Base-by-base conservation (phyloP, 2,329 filamentous ascomycete genomes). In the Penicillium sp. region DNA sequence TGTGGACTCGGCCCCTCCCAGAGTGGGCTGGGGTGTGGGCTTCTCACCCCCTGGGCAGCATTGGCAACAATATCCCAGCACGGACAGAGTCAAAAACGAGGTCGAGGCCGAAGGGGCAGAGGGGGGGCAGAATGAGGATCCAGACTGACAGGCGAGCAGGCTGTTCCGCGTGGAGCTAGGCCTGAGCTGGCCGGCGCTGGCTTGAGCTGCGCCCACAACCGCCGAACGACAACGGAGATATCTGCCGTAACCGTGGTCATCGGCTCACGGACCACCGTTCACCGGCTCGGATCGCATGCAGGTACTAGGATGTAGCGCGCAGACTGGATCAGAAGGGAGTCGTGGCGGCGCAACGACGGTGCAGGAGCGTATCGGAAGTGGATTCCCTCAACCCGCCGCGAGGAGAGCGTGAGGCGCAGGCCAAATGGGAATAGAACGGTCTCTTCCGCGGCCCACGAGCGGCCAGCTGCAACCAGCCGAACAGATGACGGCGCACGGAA, bases 251-350 rank as follows among this genome's bases (percentile, higher is more conserved):
- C 24, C 46, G 52, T 49, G 30, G 5, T 34, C 21, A 60, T 58
- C 56, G 52, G 61, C 48, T 55, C 60, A 61, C 58, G 41, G 54
- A 50, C 54, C 54, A 61, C 51, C 58, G 61, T 63, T 62, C 59
- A 61, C 56, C 61, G 61, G 61, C 48, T 63, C 61, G 61, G 61
- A 60, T 63, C 61, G 61, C 51, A 61, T 63, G 61, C 61, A 63
- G 61, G 61, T 63, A 63, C 61, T 63, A 58, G 56, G 55, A 59
- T 59, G 58, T 58, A 54, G 42, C 42, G 49, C 51, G 49, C 43
- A 55, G 47, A 48, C 50, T 18, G 50, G 44, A 52, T 51, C 33
- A 44, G n/a, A 40, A 49, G 36, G 9, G 20, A 52, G 39, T 52
- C 47, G 45, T 55, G 47, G 51, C 45, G 40, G 40, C 43, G 49